Evolutionary conservation across 164 flowering plant species (phyloP).

Genomic region (Pachysandra terminalis): DNA sequence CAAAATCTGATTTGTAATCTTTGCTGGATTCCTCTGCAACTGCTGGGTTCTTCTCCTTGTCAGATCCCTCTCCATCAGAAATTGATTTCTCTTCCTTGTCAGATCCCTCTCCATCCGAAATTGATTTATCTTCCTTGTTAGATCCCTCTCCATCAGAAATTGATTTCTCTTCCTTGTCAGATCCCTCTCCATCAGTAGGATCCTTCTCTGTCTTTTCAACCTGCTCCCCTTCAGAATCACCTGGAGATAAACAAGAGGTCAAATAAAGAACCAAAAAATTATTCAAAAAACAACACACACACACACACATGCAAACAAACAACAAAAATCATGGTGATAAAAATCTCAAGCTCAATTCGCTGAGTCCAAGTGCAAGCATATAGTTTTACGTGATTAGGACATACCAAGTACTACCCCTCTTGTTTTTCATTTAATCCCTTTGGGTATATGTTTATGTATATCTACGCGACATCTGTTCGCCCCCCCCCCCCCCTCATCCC

Average conservation of each 20-base stretch:
- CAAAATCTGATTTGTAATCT: conserved; percentile 6
- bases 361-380: no score
- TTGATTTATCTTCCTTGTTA: conserved; percentile 25
- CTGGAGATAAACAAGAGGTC: conserved; percentile 17
- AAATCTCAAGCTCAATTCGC: no score
- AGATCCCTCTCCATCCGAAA: conserved; percentile 25
- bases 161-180: conserved; percentile 27
- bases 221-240: conserved; percentile 29
- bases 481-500: no score
- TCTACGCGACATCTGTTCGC: no score
- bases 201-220: conserved; percentile 21
- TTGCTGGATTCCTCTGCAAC: no score
- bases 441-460: no score
- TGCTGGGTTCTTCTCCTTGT: neutral
- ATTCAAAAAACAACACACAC: neutral
- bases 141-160: conserved; percentile 25
- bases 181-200: conserved; percentile 19
- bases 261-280: neutral
- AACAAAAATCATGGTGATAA: neutral
- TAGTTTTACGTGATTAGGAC: no score
- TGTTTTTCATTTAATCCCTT: no score
- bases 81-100: conserved; percentile 27
- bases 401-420: no score
- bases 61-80: no score
- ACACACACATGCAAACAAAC: neutral